Base-by-base conservation (phyloP, 345 rosid genomes). In the Cardiospermum halicacabum region DNA sequence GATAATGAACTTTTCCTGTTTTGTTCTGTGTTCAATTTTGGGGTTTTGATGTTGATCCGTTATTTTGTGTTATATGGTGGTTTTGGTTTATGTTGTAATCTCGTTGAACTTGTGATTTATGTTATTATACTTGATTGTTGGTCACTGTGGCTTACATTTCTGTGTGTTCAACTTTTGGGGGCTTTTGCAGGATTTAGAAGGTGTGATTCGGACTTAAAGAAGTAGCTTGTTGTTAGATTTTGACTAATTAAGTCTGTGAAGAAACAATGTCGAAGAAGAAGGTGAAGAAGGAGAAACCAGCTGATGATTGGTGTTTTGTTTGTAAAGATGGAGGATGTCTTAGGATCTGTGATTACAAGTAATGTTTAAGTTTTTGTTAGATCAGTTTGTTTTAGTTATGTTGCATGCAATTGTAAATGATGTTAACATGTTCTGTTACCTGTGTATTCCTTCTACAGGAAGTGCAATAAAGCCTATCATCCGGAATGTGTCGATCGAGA, bases 271-370 rank as follows among this genome's bases (percentile, higher is more conserved):
- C 53, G 3, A 69, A 49, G 43, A 69, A 28, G 60, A 68, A 55
- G 15, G 64, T 53, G 11, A 60, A 64, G 64, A 71, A 66, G 56
- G 84, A 80, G 28, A 75, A 67, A 1, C 28, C 28, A 2, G 59
- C 81, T 15, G 86, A 84, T 18, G 78, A 73, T 63, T 75, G 67
- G 60, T 84, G 89, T 55, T 79, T 84, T 63, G 26, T 56, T 34
- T 84, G 89, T 79, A 81, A 84, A 61, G 85, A 84, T 62, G 89
- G 89, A 22, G 89, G 89, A 16, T 26, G 16, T 3, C 75, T 84
- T 11, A 73, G 72, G 30, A 28, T 84, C 16, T 84, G 86, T 40
- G 89, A 84, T 51, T 75, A 66, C 50, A 77, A 64, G 89, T 81
- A 56, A 34, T 5, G 84, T 71, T 34, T 3, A 43, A 43, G 49